Evolutionary conservation across 1,284 basidiomycete species (phyloP).

Genomic region (Ceratobasidium sp.): DNA sequence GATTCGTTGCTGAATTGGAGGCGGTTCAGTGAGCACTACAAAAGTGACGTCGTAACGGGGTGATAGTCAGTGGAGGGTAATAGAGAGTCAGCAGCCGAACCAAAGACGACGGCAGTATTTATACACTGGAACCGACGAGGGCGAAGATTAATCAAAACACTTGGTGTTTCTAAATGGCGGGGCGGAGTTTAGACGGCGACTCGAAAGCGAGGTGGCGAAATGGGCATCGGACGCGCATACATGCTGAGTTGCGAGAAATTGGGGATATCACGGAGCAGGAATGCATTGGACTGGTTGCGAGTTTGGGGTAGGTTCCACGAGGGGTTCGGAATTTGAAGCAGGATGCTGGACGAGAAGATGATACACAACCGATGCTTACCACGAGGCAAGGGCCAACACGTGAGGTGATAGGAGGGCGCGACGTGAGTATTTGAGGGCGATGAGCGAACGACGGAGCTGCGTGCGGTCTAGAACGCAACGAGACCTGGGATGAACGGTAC

Average conservation of each 20-base stretch:
- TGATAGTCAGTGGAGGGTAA: background rate
- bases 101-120: background rate
- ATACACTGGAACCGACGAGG: background rate
- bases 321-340: conserved; percentile 41
- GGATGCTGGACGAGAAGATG: conserved; percentile 26
- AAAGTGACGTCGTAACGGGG: conserved; percentile 5
- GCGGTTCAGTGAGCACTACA: conserved; percentile 5
- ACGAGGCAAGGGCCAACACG: conserved; percentile 36
- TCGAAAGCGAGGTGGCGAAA: conserved; percentile 15
- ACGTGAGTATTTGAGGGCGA: conserved; percentile 25
- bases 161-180: conserved; percentile 11
- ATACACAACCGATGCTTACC: conserved; percentile 37
- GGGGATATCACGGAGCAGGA: conserved; percentile 27
- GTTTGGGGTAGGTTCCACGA: conserved; percentile 40
- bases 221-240: conserved; percentile 38
- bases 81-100: background rate
- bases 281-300: conserved; percentile 15
- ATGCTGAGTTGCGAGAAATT: conserved; percentile 26
- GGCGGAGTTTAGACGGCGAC: conserved; percentile 26
- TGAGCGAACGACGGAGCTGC: conserved; percentile 20
- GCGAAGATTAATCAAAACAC: conserved; percentile 35
- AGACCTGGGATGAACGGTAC: conserved; percentile 12
- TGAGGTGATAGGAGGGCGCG: conserved; percentile 30
- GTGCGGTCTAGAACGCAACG: conserved; percentile 21
- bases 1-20: conserved; percentile 16